Base-by-base conservation (phyloP, 768 basidiomycete species). In the Coprinopsis strossmayeri region DNA sequence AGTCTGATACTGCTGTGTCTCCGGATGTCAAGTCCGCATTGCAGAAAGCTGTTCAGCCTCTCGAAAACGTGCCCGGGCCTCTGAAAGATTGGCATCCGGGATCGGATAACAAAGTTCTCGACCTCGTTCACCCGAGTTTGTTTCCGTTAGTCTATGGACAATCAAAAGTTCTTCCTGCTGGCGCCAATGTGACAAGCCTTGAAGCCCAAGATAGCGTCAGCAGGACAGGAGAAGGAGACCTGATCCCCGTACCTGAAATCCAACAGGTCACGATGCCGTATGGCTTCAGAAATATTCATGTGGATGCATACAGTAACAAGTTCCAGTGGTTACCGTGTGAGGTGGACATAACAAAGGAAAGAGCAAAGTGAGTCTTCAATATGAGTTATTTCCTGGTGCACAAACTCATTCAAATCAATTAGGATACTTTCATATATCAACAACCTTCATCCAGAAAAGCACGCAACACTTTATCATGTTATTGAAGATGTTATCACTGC, bases 41-140 rank as follows among this genome's bases (percentile, higher is more conserved):
- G 5, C 54, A 59, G 12, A 28, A 50, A 1, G 64, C 52, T 3
- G 56, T 59, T 5, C 24, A 38, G 9, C 37, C 56, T 9, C 65
- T 74, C 15, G 69, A 73, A 49, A 53, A 66, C 43, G 59, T 68
- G 1, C 63, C 67, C 0, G 62, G 63, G 2, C 50, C 57, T 0
- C 20, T 62, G 46, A 62, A 63, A 24, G 72, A 75, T 54, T 75
- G 73, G 73, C 72, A 73, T 52, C 73, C 72, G 2, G 61, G 64
- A 7, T 69, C 70, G 1, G 57, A 73, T 47, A 55, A 60, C 3
- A 67, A 63, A 35, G 73, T 73, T 0, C 65, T 73, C 12, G 70
- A 73, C 48, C 62, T 73, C 28, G 67, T 72, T 0, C 71, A 74
- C 40, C 72, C 72, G 37, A 65, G 71, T 5, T 62, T 73, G 1